These are phyloP conservation scores for Blastobotrys chiropterorum DNA, from an alignment of 805 yeast species.

Conservation along the genomic window DNA sequence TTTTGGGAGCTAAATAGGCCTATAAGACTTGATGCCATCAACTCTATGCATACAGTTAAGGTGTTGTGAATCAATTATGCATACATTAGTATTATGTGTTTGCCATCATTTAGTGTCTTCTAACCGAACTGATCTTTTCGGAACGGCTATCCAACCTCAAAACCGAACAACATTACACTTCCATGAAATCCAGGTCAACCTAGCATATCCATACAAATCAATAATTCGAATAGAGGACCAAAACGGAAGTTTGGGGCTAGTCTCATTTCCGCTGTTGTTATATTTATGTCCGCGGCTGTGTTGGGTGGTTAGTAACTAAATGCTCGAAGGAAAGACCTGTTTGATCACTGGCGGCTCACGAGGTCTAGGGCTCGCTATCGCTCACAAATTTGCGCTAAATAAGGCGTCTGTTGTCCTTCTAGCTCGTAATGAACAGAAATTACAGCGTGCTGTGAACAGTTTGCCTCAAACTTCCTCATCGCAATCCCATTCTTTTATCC, in stretches of 20 bases:
- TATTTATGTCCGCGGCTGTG: background rate
- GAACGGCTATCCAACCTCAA: no score
- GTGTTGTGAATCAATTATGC: no score
- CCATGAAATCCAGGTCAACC: no score
- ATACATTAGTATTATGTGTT: no score
- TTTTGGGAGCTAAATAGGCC: no score
- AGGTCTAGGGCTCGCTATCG: constrained; percentile 60
- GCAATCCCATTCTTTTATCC: constrained; percentile 11
- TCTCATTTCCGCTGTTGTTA: background rate
- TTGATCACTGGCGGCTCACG: constrained; percentile 60
- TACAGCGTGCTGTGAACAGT: constrained; percentile 11
- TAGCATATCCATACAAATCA: no score
- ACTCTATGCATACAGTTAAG: no score
- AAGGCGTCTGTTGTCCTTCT: constrained; percentile 51
- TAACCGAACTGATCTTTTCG: no score
- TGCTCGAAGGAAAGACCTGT: constrained; percentile 14
- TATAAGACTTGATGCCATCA: no score
- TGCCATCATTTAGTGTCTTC: no score
- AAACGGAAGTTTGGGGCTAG: background rate
- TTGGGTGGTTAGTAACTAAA: background rate
- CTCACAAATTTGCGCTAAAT: constrained; percentile 40
- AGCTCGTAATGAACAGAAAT: constrained; percentile 38
- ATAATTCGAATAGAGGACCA: no score
- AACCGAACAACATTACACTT: no score
- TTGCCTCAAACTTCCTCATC: constrained; percentile 12